These are phyloP conservation scores for Xylaria venustula DNA, from an alignment of 495 filamentous ascomycete genomes.

Conservation along the genomic window DNA sequence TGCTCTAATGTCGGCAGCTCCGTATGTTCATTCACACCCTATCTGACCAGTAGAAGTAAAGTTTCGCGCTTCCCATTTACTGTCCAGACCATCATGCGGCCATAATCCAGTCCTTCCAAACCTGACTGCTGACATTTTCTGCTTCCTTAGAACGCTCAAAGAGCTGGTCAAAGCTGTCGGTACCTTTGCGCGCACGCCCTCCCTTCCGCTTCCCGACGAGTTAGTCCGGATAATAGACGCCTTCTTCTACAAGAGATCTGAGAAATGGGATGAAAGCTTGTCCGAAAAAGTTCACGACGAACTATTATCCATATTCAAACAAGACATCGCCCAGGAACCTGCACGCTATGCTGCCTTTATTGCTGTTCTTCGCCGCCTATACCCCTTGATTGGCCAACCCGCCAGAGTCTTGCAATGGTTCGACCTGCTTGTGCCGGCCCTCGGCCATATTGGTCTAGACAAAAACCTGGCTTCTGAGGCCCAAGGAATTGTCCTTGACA, in stretches of 20 bases:
- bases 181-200: slow-evolving; percentile 49
- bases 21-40: slow-evolving; percentile 18
- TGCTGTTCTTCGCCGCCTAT: slow-evolving; percentile 55
- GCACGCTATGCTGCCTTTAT: slow-evolving; percentile 62
- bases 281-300: slow-evolving; percentile 66
- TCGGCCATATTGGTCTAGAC: slow-evolving; percentile 56
- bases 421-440: slow-evolving; percentile 59
- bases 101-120: background rate
- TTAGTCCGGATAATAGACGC: slow-evolving; percentile 54
- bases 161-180: slow-evolving; percentile 61
- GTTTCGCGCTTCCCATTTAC: too few relatives aligned
- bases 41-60: too few relatives aligned
- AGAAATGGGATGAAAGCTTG: slow-evolving; percentile 56
- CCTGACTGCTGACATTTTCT: background rate
- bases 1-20: slow-evolving; percentile 28
- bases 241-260: slow-evolving; percentile 59
- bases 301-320: slow-evolving; percentile 58
- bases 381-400: slow-evolving; percentile 55
- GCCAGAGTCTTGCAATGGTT: slow-evolving; percentile 63
- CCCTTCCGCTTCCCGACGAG: slow-evolving; percentile 61
- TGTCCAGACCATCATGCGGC: too few relatives aligned
- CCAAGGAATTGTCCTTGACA: slow-evolving; percentile 53
- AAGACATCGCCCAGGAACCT: slow-evolving; percentile 50
- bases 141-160: slow-evolving; percentile 49
- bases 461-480: slow-evolving; percentile 59